Base-by-base conservation (phyloP, 345 rosid genomes). In the Camelina neglecta region DNA sequence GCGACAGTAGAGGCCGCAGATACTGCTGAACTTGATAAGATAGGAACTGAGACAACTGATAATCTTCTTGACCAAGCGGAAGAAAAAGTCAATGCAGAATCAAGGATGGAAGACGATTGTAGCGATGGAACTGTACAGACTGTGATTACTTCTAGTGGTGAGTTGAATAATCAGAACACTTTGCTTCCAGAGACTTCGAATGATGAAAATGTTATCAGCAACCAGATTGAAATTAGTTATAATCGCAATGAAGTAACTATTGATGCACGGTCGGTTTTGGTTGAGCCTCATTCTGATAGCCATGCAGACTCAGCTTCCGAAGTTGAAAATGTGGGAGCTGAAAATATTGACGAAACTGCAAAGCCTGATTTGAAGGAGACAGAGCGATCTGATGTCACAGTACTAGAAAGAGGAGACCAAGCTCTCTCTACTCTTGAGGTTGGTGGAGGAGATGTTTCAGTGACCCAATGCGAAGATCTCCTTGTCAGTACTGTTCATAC, bases 31-130 rank as follows among this genome's bases (percentile, higher is more conserved):
- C 64, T 63, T 71, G 81, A 39, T 58, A 78, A 75, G 58, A 82
- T 67, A 57, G 79, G 51, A 81, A 42, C 36, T 67, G 72, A 64
- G 4, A 56, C 47, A 16, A 65, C 56, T 75, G 81, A 81, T 68
- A 76, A 82, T 61, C 54, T 50, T 66, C 60, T 49, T 15, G 85
- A 79, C 83, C 67, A 75, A 60, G 65, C 70, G 23, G 81, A 41
- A 62, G 78, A 76, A 41, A 76, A 80, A 77, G 77, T 63, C 76
- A 65, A 58, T 42, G 73, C 75, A 78, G 73, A 56, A 79, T 82
- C 84, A 65, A 83, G 73, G 66, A 72, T 65, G 67, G 84, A 84
- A 76, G 72, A 67, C 59, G 86, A 82, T 71, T 45, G 71, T 72
- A 47, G 53, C 18, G 53, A 57, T 7, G 26, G 41, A 23, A 39